phyloP scores from a whole-genome alignment of 2,329 filamentous ascomycete species.

The Xylariaceae sp. region DNA sequence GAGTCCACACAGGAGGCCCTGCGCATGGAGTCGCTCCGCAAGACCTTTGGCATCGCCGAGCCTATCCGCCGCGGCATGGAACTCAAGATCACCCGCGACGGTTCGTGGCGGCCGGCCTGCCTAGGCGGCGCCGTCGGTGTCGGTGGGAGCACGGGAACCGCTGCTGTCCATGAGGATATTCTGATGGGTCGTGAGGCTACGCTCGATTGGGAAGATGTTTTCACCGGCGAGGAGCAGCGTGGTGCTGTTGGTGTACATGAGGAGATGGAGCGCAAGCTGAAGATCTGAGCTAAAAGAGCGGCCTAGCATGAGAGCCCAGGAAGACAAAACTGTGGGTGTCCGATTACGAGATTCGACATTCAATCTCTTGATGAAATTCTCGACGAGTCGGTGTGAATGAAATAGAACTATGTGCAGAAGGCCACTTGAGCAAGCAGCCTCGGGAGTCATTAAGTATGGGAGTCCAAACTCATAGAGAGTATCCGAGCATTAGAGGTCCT shows the following conservation, averaged over 20 bases:
- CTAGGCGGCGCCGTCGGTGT: conserved; percentile 62
- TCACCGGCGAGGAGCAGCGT: conserved; percentile 70
- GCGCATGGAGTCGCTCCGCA: conserved; percentile 84
- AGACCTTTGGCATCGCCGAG: conserved; percentile 88
- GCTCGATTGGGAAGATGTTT: conserved; percentile 92
- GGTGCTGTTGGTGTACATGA: conserved; percentile 73
- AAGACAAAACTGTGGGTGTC: too few species aligned
- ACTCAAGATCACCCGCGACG: conserved; percentile 76
- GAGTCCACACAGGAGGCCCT: conserved; percentile 80
- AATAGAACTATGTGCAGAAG: too few species aligned
- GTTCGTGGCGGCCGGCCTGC: conserved; percentile 73
- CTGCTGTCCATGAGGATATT: conserved; percentile 83
- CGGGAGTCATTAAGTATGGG: too few species aligned
- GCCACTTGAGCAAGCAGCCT: too few species aligned
- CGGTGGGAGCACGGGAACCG: conserved; percentile 51
- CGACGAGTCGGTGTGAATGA: too few species aligned
- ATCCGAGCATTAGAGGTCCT: too few species aligned
- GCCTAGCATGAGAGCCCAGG: too few species aligned
- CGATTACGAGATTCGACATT: too few species aligned
- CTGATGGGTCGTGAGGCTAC: conserved; percentile 72
- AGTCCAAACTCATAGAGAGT: too few species aligned
- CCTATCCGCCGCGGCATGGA: conserved; percentile 93
- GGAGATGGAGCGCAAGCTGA: conserved; percentile 90
- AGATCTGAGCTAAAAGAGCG: too few species aligned
- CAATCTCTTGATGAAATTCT: too few species aligned